These are phyloP conservation scores for Penicillium alfredii DNA, from an alignment of 495 filamentous ascomycete genomes.

Conservation along the genomic window DNA sequence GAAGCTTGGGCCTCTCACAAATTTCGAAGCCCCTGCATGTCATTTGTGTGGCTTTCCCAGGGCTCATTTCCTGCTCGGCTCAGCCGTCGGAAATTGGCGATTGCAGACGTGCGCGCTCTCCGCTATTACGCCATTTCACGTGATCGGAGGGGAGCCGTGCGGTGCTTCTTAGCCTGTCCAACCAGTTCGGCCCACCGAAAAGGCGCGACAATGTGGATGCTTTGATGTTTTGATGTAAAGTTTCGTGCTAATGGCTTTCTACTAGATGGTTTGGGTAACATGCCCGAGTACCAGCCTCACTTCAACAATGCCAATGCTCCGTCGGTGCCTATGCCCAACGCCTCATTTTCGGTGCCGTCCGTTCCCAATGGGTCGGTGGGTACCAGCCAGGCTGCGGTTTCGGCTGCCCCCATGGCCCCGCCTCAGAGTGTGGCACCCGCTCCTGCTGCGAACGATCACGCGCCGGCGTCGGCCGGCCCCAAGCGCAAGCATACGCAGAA, in stretches of 20 bases:
- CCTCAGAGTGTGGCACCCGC: constrained; percentile 16
- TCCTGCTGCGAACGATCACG: constrained; percentile 2
- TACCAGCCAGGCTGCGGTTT: constrained; percentile 18
- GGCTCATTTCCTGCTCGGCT: constrained; percentile 9
- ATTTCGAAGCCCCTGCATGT: constrained; percentile 15
- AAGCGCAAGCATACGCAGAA: constrained; percentile 42
- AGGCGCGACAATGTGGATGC: constrained; percentile 6
- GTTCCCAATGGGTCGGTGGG: constrained; percentile 13
- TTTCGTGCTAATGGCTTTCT: constrained; percentile 13
- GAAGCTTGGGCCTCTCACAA: constrained; percentile 7
- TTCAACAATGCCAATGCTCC: constrained; percentile 25
- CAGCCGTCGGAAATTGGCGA: constrained; percentile 17
- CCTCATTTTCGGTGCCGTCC: constrained; percentile 24
- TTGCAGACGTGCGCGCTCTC: constrained; percentile 20
- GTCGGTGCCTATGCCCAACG: constrained; percentile 23
- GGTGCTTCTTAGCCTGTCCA: neutral
- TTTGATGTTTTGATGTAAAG: constrained; percentile 2
- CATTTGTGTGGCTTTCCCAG: constrained; percentile 13
- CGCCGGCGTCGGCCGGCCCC: constrained; percentile 15
- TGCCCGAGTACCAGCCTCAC: constrained; percentile 31
- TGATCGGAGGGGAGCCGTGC: constrained; percentile 16
- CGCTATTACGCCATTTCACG: constrained; percentile 41
- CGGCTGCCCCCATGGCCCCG: constrained; percentile 18
- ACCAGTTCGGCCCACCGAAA: constrained; percentile 8
- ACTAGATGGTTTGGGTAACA: constrained; percentile 32